Conservation (phyloP, 2,329 filamentous ascomycete genomes). For the Penicillium sp. region DNA sequence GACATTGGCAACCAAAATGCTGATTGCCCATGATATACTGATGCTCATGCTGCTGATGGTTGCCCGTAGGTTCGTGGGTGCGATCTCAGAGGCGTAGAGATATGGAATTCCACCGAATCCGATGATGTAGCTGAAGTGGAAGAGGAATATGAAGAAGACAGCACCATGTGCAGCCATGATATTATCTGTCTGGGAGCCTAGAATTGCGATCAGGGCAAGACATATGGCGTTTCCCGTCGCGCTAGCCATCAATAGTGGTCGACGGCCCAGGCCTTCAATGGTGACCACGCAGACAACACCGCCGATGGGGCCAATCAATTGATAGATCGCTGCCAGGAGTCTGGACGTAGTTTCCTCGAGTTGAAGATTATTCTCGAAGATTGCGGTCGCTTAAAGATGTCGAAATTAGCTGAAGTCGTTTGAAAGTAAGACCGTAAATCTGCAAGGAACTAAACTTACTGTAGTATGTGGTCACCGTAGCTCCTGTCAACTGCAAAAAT, state of each 20-base stretch:
- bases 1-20: constrained; percentile 30
- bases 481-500: constrained; percentile 29
- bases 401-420: neutral
- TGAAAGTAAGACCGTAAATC: no score
- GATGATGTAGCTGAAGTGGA: constrained; percentile 34
- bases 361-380: constrained; percentile 30
- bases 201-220: constrained; percentile 25
- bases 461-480: constrained; percentile 32
- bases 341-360: constrained; percentile 28
- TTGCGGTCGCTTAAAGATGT: constrained; percentile 23
- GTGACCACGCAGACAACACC: constrained; percentile 28
- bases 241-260: constrained; percentile 28
- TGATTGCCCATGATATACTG: constrained; percentile 30
- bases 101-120: constrained; percentile 35
- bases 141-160: constrained; percentile 33
- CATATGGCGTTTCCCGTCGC: constrained; percentile 29
- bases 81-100: constrained; percentile 31
- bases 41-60: constrained; percentile 35
- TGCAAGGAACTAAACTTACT: constrained; percentile 19
- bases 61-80: constrained; percentile 31
- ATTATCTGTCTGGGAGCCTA: constrained; percentile 25
- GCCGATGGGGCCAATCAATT: constrained; percentile 30
- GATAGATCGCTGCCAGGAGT: constrained; percentile 29
- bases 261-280: constrained; percentile 29
- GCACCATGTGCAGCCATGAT: constrained; percentile 26